Conservation (phyloP, 2,329 filamentous ascomycete genomes). For the Escovopsis sp. region DNA sequence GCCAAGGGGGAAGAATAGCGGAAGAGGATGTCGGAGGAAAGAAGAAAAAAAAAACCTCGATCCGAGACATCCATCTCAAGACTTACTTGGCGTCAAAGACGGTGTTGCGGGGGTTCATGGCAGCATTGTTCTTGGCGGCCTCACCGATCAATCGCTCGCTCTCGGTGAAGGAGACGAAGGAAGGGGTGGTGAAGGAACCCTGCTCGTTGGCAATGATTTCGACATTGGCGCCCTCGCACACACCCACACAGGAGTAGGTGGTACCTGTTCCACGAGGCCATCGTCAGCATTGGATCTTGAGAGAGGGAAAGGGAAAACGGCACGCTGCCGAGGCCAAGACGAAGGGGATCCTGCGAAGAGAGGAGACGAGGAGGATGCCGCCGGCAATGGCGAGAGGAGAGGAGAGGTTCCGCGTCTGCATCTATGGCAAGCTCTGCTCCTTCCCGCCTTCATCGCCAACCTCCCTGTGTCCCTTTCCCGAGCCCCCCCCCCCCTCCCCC, state of each 20-base stretch:
- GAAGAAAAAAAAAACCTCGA: too few species aligned
- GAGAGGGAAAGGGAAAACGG: not conserved
- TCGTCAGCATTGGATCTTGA: slow-evolving; percentile 3
- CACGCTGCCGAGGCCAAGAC: not conserved
- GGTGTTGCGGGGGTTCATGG: slow-evolving; percentile 97
- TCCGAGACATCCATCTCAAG: not conserved
- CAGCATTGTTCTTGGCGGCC: slow-evolving; percentile 99
- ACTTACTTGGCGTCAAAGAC: slow-evolving; percentile 98
- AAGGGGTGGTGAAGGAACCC: slow-evolving; percentile 96
- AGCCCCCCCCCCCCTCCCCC: too few species aligned
- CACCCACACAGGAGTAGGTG: slow-evolving; percentile 99
- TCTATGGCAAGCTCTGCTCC: too few species aligned
- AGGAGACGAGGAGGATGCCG: too few species aligned
- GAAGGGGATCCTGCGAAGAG: too few species aligned
- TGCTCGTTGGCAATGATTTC: slow-evolving; percentile 99
- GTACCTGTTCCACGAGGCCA: slow-evolving; percentile 49
- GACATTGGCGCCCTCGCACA: slow-evolving; percentile 98
- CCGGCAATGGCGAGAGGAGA: too few species aligned
- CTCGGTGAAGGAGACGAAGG: slow-evolving; percentile 97
- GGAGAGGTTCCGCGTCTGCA: too few species aligned
- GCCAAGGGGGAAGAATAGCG: too few species aligned
- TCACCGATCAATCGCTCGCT: slow-evolving; percentile 99
- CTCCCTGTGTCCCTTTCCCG: too few species aligned
- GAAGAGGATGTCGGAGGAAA: too few species aligned
- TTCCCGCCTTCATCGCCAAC: too few species aligned